These are phyloP conservation scores for Aspergillus proliferans DNA, from an alignment of 2,329 filamentous ascomycete genomes.

Conservation along the genomic window DNA sequence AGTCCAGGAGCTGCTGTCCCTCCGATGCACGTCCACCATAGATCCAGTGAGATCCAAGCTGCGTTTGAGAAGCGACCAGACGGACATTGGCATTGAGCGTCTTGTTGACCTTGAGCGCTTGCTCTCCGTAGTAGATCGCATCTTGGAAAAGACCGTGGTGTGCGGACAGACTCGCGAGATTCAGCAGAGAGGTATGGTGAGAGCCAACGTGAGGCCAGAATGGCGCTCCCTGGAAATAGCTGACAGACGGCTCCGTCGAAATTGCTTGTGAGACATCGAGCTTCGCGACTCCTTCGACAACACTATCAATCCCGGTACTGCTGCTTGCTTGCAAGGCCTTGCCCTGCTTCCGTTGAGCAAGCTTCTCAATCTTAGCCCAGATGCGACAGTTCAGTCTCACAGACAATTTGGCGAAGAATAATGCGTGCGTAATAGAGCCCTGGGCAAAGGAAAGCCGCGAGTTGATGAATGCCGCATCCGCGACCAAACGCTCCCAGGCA, in stretches of 20 bases:
- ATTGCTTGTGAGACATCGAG: conserved; percentile 32
- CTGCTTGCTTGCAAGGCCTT: conserved; percentile 15
- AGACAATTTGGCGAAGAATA: conserved; percentile 44
- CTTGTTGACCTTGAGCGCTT: conserved; percentile 69
- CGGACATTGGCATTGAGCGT: conserved; percentile 58
- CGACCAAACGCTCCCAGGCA: conserved; percentile 48
- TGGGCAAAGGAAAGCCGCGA: conserved; percentile 60
- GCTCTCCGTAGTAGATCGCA: conserved; percentile 79
- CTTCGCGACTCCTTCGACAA: conserved; percentile 35
- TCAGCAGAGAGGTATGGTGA: conserved; percentile 64
- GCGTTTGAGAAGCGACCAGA: conserved; percentile 41
- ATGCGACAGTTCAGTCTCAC: conserved; percentile 46
- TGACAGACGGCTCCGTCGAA: conserved; percentile 35
- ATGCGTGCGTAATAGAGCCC: conserved; percentile 41
- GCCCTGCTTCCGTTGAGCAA: conserved; percentile 30
- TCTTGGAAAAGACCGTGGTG: conserved; percentile 84
- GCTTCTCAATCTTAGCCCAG: conserved; percentile 47
- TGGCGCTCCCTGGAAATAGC: conserved; percentile 53
- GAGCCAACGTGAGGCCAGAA: conserved; percentile 76
- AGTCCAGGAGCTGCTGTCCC: conserved; percentile 51
- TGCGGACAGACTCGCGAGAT: conserved; percentile 71
- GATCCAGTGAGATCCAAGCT: conserved; percentile 45
- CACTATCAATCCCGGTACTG: conserved; percentile 28
- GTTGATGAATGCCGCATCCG: conserved; percentile 57
- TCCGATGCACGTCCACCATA: conserved; percentile 46